Evolutionary conservation across 164 flowering plant genomes (phyloP).

Genomic region (Magnolia changhungtana): DNA sequence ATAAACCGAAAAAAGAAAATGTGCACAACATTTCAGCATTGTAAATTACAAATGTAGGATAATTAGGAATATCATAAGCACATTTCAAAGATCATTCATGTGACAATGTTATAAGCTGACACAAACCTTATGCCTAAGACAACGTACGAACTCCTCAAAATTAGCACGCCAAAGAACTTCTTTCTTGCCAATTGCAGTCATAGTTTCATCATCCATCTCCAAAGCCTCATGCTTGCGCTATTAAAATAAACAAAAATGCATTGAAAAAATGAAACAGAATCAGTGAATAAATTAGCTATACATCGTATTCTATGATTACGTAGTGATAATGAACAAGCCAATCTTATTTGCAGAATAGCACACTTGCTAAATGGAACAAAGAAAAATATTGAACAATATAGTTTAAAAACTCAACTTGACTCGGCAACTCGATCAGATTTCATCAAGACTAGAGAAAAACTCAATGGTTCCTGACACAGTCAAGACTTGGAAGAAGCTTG

Average conservation of each 20-base stretch:
- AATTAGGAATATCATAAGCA: not conserved
- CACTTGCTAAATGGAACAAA: not conserved
- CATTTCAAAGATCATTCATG: not conserved
- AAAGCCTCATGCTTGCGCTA: slow-evolving; percentile 59
- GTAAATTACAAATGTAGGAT: not conserved
- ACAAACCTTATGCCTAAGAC: slow-evolving; percentile 75
- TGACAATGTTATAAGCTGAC: not conserved
- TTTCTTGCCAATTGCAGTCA: slow-evolving; percentile 31
- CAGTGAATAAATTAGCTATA: not conserved
- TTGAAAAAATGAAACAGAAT: slow-evolving; percentile 4
- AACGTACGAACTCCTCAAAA: slow-evolving; percentile 71
- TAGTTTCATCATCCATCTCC: slow-evolving; percentile 37
- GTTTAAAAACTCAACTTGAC: not conserved
- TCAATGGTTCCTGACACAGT: too few relatives aligned
- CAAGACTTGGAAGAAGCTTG: too few relatives aligned
- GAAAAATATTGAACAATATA: not conserved
- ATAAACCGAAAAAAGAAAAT: not conserved
- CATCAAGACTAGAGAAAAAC: too few relatives aligned
- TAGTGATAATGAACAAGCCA: not conserved
- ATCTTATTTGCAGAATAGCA: not conserved
- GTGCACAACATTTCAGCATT: not conserved
- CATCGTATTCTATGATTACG: not conserved
- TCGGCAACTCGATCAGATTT: too few relatives aligned
- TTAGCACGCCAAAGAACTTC: slow-evolving; percentile 81
- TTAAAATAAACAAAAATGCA: slow-evolving; percentile 8